A percentile compares a stretch with the other conserved stretches of the same genome.
phyloP scores from a whole-genome alignment of 2,329 filamentous ascomycete genomes.

The Scedosporium boydii region DNA sequence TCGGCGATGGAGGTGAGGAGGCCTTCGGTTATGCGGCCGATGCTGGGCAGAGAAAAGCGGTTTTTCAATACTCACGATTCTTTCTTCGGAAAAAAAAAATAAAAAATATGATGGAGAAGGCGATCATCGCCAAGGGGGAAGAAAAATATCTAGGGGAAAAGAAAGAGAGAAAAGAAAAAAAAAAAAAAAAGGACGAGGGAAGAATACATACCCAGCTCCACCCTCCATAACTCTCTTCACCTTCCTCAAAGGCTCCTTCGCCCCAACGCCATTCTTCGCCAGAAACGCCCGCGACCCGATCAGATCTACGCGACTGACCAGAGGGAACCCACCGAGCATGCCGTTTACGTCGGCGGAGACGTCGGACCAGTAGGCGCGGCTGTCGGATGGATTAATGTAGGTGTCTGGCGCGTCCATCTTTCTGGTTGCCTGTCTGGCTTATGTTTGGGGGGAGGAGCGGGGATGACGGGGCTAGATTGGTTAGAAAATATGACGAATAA shows the following conservation, averaged over 20 bases:
- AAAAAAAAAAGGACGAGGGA: background rate
- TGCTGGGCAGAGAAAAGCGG: slow-evolving; percentile 34
- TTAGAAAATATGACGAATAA: no score
- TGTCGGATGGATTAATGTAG: slow-evolving; percentile 23
- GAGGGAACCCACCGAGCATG: slow-evolving; percentile 65
- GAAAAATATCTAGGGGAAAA: background rate
- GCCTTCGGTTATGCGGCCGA: slow-evolving; percentile 73
- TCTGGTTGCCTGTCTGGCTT: no score
- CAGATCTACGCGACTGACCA: slow-evolving; percentile 54
- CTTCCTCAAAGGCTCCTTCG: slow-evolving; percentile 21
- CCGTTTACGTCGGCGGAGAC: slow-evolving; percentile 45
- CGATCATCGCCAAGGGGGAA: background rate
- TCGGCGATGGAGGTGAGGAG: slow-evolving; percentile 63
- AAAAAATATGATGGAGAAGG: background rate
- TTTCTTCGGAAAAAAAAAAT: background rate
- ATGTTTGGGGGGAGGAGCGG: no score
- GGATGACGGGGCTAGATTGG: no score
- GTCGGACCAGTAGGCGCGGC: slow-evolving; percentile 37
- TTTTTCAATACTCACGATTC: background rate
- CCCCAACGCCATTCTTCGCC: slow-evolving; percentile 47
- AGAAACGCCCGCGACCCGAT: slow-evolving; percentile 62
- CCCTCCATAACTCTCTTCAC: slow-evolving; percentile 24
- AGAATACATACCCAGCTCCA: slow-evolving; percentile 25
- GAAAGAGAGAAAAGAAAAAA: background rate
- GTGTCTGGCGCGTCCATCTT: slow-evolving; percentile 17